Base-by-base conservation (phyloP, 805 yeast genomes). In the Starmerella apicola region DNA sequence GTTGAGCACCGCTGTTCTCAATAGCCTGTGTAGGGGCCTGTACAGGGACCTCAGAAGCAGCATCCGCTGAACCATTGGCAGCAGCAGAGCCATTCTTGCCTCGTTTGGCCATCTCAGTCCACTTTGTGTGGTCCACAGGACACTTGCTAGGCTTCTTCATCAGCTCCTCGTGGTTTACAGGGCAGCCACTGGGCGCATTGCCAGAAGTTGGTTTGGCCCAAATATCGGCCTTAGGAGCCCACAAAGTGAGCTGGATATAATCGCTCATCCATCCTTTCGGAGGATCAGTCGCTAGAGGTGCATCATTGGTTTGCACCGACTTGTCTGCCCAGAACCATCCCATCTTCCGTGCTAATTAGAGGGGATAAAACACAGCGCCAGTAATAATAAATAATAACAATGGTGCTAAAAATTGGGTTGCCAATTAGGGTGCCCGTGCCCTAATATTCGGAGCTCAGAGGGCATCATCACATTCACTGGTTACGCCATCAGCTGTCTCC, bases 311-410 rank as follows among this genome's bases (percentile, higher is more conserved):
- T 3, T 39, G 36, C 5, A 2, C 25, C 2, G 42, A 35, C 18
- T 41, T 40, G 39, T 68, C 74, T 32, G 88, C 79, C 95, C 95
- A 84, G 57, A 84, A 82, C 83, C 91, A 81, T 50, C 94, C 95
- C 95, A 81, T 81, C 27, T 36, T n/a, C n/a, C n/a, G n/a, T n/a
- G n/a, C n/a, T n/a, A n/a, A n/a, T n/a, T n/a, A n/a, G n/a, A n/a
- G n/a, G n/a, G n/a, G n/a, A n/a, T n/a, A n/a, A n/a, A n/a, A n/a
- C n/a, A n/a, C n/a, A n/a, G n/a, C n/a, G n/a, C n/a, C n/a, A n/a
- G n/a, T n/a, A n/a, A n/a, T n/a, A n/a, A n/a, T n/a, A n/a, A n/a
- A n/a, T n/a, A n/a, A n/a, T n/a, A n/a, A n/a, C n/a, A n/a, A n/a
- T n/a, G n/a, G n/a, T n/a, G n/a, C n/a, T n/a, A n/a, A n/a, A n/a